phyloP scores from a whole-genome alignment of 108 stramenopile species.

The Skeletonema tropicum region DNA sequence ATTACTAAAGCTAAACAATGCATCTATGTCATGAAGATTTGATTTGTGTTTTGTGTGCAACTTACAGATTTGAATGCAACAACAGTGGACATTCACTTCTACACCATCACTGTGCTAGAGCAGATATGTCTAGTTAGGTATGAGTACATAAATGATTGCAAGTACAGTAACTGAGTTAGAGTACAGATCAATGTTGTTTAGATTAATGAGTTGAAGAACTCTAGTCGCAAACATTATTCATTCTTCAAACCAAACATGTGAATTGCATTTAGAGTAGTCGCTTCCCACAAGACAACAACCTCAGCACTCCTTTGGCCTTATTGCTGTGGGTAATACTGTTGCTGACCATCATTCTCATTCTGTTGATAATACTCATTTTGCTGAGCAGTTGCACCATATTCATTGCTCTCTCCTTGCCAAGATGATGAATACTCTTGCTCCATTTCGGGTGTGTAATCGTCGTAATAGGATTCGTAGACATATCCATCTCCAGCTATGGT shows the following conservation, averaged over 20 bases:
- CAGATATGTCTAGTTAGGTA: no score
- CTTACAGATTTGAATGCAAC: not conserved
- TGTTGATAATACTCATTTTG: slow-evolving; percentile 5
- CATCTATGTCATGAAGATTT: not conserved
- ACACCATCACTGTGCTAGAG: no score
- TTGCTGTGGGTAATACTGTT: no score
- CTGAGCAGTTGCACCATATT: not conserved
- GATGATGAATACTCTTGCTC: slow-evolving; percentile 13
- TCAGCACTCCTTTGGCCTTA: not conserved
- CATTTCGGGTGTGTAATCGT: slow-evolving; percentile 37
- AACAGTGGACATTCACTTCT: no score
- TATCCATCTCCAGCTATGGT: slow-evolving; percentile 22
- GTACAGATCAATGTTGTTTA: not conserved
- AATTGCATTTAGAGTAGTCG: not conserved
- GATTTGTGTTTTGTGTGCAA: not conserved
- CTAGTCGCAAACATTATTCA: no score
- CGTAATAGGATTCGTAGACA: slow-evolving; percentile 23
- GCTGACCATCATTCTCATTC: not conserved
- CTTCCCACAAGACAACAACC: not conserved
- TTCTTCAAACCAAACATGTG: no score
- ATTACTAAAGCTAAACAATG: slow-evolving; percentile 12
- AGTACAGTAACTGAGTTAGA: not conserved
- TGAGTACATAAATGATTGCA: not conserved
- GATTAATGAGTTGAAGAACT: not conserved
- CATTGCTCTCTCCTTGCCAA: not conserved